Evolutionary conservation across 2,329 filamentous ascomycete genomes (phyloP), one percentile per base, ranked within the genome.

Genomic region (Aspergillus tanneri): DNA sequence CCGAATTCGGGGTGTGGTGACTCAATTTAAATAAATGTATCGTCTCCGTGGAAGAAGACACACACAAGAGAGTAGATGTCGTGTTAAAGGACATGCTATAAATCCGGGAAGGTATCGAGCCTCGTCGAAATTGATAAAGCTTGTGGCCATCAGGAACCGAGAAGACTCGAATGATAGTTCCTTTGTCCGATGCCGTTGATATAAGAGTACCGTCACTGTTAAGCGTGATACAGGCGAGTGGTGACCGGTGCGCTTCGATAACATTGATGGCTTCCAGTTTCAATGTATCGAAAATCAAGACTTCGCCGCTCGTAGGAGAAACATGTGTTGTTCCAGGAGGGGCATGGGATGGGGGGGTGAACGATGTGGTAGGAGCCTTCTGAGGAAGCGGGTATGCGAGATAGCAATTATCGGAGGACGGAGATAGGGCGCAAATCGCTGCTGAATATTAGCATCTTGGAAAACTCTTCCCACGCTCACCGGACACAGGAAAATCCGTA

Each of bases 41-140:
- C 0, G 93, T 99, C 63, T 99, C 93, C 0, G 91, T 95, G 1
- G 90, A 91, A 3, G 92, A 97, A 4, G 93, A 97, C 32, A 99
- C 91, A 63, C 91, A 96, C 27, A 99, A 81, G 9, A 99, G 77
- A 1, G 91, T 96, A 2, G 91, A 95, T 50, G 88, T 90, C 41
- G 90, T 85, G 69, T 99, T 99, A 74, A 99, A 99, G 1, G 91
- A 95, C 90, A 99, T 96, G 81, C 90, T 95, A 73, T 91, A 96
- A 59, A 99, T 99, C 32, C 89, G 87, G 2, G 91, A 91, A 0
- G 93, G 93, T 70, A 96, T 96, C 2, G 92, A 96, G 35, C 93
- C 93, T 55, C 93, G 84, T 50, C 93, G 84, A 72, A 99, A 99
- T 67, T 99, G 92, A 69, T 91, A 97, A 14, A 99, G 79, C 69